Evolutionary conservation across 164 flowering plant species (phyloP).

Genomic region (Litsea cubeba): DNA sequence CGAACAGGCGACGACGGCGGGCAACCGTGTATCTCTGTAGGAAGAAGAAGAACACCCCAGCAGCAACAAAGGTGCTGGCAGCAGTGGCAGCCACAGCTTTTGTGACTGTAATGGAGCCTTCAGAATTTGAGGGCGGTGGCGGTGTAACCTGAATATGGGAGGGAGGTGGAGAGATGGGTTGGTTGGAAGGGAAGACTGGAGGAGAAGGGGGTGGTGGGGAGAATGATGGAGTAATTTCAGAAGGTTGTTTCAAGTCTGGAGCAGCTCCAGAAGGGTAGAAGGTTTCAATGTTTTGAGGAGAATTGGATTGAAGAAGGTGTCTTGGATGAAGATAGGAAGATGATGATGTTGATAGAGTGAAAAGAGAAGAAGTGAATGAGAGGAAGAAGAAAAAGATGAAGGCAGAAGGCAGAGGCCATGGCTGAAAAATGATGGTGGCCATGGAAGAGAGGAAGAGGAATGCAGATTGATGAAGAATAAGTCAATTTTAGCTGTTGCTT

Average conservation of each 20-base stretch:
- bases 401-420: not conserved
- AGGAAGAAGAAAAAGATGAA: conserved; percentile 3
- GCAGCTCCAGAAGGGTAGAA: conserved; percentile 14
- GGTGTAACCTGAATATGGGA: not conserved
- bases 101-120: conserved; percentile 15
- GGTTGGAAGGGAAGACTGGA: not conserved
- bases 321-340: conserved; percentile 13
- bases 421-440: not conserved
- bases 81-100: conserved; percentile 66
- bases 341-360: conserved; percentile 16
- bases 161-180: conserved; percentile 8
- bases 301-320: conserved; percentile 16
- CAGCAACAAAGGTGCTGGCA: conserved; percentile 49
- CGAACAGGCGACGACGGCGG: conserved; percentile 4
- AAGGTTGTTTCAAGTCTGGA: not conserved
- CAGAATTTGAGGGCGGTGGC: not conserved
- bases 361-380: conserved; percentile 17
- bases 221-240: conserved; percentile 4
- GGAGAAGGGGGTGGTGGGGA: conserved; percentile 5
- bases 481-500: conserved; percentile 2
- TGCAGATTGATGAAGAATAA: not conserved
- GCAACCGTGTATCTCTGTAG: conserved; percentile 17
- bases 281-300: conserved; percentile 50
- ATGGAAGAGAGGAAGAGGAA: not conserved
- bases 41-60: conserved; percentile 50